Evolutionary conservation across 2,329 filamentous ascomycete species (phyloP).

Genomic region (Talaromyces sp.): DNA sequence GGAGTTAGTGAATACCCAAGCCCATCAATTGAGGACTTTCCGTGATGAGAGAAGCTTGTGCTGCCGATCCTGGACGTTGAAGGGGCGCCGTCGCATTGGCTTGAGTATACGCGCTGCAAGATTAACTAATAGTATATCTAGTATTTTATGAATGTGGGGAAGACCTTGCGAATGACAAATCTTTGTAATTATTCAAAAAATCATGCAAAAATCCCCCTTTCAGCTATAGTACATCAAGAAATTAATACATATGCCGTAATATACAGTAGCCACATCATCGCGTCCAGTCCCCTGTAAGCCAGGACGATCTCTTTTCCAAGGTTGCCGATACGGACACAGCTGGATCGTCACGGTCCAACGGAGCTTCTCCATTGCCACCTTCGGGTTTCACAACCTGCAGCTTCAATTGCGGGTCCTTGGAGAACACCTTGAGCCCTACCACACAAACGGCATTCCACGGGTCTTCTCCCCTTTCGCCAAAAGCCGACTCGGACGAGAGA

Average conservation of each 20-base stretch:
- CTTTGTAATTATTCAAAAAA: background rate
- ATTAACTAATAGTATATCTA: background rate
- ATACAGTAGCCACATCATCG: background rate
- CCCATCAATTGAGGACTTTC: background rate
- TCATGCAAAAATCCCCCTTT: background rate
- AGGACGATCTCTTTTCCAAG: constrained; percentile 7
- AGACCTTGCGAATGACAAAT: background rate
- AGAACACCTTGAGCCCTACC: constrained; percentile 55
- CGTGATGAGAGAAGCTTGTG: background rate
- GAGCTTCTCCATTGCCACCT: constrained; percentile 31
- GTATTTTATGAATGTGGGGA: background rate
- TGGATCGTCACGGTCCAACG: constrained; percentile 35
- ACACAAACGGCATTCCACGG: constrained; percentile 61
- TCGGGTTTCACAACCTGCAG: constrained; percentile 49
- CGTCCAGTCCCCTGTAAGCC: background rate
- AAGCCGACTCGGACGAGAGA: background rate
- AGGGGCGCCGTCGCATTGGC: background rate
- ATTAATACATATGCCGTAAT: background rate
- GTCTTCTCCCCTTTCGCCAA: constrained; percentile 20
- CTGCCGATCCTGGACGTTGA: background rate
- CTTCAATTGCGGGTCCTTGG: constrained; percentile 45
- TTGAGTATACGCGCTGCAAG: background rate
- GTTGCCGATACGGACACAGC: constrained; percentile 11
- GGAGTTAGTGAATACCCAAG: background rate
- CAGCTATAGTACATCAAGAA: background rate